These are phyloP conservation scores for Trichomonascaceae sp. DNA, from an alignment of 1,139 yeast species.

Conservation along the genomic window DNA sequence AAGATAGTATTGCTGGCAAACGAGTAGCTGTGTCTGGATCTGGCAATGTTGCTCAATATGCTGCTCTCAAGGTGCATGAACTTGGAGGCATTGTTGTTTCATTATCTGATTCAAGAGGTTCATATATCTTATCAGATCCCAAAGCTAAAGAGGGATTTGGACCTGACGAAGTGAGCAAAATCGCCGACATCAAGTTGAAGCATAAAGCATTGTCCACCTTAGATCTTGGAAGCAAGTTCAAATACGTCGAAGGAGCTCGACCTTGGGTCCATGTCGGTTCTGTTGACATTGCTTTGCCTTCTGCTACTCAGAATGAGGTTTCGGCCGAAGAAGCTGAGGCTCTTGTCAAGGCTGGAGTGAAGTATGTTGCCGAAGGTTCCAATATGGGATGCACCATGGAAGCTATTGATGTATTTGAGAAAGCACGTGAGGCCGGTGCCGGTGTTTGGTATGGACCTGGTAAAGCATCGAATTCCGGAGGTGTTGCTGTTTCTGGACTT, in stretches of 20 bases:
- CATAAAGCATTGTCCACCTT: conserved; percentile 74
- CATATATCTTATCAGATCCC: conserved; percentile 45
- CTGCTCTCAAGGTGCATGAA: conserved; percentile 95
- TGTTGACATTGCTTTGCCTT: conserved; percentile 94
- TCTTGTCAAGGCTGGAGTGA: conserved; percentile 85
- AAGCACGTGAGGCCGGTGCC: conserved; percentile 55
- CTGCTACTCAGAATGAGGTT: conserved; percentile 98
- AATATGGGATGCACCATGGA: conserved; percentile 99
- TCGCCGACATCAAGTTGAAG: conserved; percentile 74
- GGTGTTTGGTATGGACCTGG: conserved; percentile 99
- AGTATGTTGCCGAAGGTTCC: conserved; percentile 96
- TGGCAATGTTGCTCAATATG: conserved; percentile 98
- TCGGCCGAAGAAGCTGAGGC: conserved; percentile 96
- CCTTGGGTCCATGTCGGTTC: conserved; percentile 93
- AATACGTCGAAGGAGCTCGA: conserved; percentile 87
- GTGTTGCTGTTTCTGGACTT: conserved; percentile 97
- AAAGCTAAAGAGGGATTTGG: conserved; percentile 64
- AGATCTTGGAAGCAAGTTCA: conserved; percentile 44
- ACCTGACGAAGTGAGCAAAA: conserved; percentile 66
- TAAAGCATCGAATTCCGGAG: conserved; percentile 99
- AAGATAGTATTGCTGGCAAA: conserved; percentile 86
- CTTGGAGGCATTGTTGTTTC: conserved; percentile 94
- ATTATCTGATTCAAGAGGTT: conserved; percentile 89
- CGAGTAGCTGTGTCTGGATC: conserved; percentile 95
- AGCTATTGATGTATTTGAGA: conserved; percentile 92